These are phyloP conservation scores for Kitagawia praeruptora DNA, from an alignment of 129 eudicot species.

Conservation along the genomic window DNA sequence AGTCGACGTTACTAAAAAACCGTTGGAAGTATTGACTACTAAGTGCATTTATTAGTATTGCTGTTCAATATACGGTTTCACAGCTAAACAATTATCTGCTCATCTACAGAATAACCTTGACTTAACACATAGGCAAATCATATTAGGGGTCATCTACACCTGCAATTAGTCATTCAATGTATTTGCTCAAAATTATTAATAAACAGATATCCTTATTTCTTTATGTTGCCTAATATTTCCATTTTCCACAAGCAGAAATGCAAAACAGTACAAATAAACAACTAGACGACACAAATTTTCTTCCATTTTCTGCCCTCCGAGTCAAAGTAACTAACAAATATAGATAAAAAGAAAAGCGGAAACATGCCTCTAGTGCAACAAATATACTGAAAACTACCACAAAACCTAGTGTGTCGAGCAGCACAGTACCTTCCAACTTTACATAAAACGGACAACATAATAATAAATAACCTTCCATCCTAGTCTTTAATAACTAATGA, in stretches of 20 bases:
- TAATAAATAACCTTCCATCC: not conserved
- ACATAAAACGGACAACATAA: not conserved
- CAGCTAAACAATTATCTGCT: not conserved
- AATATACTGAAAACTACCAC: not conserved
- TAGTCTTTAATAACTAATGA: not conserved
- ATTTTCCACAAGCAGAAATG: not conserved
- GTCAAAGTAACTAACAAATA: not conserved
- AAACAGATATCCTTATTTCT: not conserved
- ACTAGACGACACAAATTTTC: not conserved
- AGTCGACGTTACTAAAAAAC: not conserved
- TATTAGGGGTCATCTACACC: not conserved
- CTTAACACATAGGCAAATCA: not conserved
- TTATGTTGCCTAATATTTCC: not conserved
- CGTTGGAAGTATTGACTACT: not conserved
- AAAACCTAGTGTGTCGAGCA: not conserved
- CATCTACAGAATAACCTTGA: not conserved
- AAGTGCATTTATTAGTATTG: not conserved
- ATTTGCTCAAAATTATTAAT: not conserved
- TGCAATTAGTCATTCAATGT: not conserved
- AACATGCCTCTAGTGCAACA: not conserved
- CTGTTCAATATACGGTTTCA: not conserved
- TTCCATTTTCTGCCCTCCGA: not conserved
- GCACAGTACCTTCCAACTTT: not conserved
- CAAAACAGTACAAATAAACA: not conserved
- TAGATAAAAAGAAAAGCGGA: no score